phyloP scores from a whole-genome alignment of 305 asterid species.

The Rubia occidens region DNA sequence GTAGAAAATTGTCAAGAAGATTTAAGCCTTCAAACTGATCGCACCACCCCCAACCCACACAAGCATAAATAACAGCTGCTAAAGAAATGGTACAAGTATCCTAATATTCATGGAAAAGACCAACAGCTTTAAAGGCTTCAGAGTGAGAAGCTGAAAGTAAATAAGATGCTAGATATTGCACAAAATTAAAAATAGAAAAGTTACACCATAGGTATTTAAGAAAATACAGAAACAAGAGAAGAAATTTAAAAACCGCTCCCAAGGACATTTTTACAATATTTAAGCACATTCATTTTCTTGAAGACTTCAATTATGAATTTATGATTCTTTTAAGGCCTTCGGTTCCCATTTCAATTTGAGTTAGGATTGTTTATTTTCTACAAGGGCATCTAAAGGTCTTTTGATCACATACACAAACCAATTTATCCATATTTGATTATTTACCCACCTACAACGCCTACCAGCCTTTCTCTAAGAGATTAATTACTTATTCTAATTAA shows the following conservation, averaged over 20 bases:
- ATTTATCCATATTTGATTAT: no score
- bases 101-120: conserved; percentile 1
- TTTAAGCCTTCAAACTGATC: not conserved
- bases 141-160: not conserved
- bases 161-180: not conserved
- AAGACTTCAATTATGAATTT: not conserved
- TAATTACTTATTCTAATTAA: not conserved
- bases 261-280: not conserved
- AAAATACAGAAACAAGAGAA: not conserved
- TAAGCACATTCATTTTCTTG: not conserved
- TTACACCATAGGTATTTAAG: not conserved
- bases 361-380: not conserved
- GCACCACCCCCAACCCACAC: no score
- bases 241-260: not conserved
- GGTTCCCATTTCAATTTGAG: not conserved
- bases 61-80: not conserved
- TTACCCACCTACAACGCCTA: no score
- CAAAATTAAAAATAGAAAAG: not conserved
- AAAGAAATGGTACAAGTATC: not conserved
- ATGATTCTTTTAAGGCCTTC: not conserved
- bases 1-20: not conserved
- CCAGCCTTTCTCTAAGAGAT: no score
- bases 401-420: not conserved
- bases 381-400: not conserved
- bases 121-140: not conserved